Evolutionary conservation across 352 stramenopile species (phyloP).

Genomic region (Phytophthora niederhauseri): DNA sequence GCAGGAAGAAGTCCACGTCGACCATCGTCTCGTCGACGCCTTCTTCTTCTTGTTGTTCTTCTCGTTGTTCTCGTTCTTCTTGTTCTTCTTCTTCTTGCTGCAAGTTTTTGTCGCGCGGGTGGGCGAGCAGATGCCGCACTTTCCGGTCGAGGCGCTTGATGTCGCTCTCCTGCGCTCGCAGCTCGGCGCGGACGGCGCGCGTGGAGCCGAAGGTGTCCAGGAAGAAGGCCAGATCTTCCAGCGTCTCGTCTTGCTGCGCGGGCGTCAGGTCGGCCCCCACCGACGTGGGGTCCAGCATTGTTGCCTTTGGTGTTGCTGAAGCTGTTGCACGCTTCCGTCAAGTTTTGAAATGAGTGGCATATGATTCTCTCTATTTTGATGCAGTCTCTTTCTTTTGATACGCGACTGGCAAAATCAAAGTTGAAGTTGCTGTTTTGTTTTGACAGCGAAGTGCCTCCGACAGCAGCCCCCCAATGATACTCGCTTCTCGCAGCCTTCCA

Average conservation of each 20-base stretch:
- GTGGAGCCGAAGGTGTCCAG: neutral
- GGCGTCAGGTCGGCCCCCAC: neutral
- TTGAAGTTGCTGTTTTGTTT: neutral
- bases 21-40: constrained; percentile 4
- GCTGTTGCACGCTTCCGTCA: neutral
- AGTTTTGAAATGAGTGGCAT: neutral
- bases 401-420: neutral
- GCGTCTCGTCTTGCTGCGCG: neutral
- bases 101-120: neutral
- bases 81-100: neutral
- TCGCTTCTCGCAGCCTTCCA: too few relatives aligned
- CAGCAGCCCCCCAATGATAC: too few relatives aligned
- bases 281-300: neutral
- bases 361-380: neutral
- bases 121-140: neutral
- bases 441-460: too few relatives aligned
- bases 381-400: neutral
- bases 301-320: neutral
- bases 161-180: constrained; percentile 2
- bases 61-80: neutral
- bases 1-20: constrained; percentile 23
- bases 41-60: neutral
- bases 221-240: neutral
- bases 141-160: neutral
- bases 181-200: neutral